Evolutionary conservation across 768 basidiomycete genomes (phyloP), one percentile per base, ranked within the genome.

Genomic region (Russula brevipes): DNA sequence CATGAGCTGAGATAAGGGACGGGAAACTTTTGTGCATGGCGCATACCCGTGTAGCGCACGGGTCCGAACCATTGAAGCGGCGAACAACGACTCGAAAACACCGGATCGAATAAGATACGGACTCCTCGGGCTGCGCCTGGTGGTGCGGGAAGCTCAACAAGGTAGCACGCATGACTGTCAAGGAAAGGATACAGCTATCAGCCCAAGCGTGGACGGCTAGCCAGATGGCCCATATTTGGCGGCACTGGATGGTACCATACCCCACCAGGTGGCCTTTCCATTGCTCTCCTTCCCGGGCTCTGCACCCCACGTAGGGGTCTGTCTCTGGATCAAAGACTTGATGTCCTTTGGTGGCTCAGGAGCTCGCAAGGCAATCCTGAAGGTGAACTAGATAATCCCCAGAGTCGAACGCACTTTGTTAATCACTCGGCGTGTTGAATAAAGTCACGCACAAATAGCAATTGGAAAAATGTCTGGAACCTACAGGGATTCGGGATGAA

Each of bases 41-140:
- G 65, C 70, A 63, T 53, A 77, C 77, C 68, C 1, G 75, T 74
- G 49, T 68, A 70, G 9, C 77, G 69, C 42, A 57, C 68, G 2
- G 76, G 76, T 8, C 76, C 77, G 4, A 71, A 39, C 55, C 61
- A 71, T 45, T 69, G 67, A 44, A 66, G 56, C 0, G 76, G 76
- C 14, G 72, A 74, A 66, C 77, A 78, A 3, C 76, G 70, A 19
- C 74, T 64, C 6, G 72, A 75, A 51, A 77, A 70, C 1, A 70
- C 73, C 8, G 74, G 78, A 57, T 79, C 78, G 55, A 78, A 76
- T 7, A 79, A 66, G 11, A 78, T 71, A 14, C 78, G 70, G 1
- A 72, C 66, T 3, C 78, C 78, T 1, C 78, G 70, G 11, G 70
- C 50, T 11, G 76, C 76, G 44, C 73, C 73, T 24, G 61, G 56